A percentile compares a stretch with the other conserved stretches of the same genome.
Evolutionary conservation across 768 basidiomycete genomes (phyloP).

Genomic region (Rhodotorula toruloides): DNA sequence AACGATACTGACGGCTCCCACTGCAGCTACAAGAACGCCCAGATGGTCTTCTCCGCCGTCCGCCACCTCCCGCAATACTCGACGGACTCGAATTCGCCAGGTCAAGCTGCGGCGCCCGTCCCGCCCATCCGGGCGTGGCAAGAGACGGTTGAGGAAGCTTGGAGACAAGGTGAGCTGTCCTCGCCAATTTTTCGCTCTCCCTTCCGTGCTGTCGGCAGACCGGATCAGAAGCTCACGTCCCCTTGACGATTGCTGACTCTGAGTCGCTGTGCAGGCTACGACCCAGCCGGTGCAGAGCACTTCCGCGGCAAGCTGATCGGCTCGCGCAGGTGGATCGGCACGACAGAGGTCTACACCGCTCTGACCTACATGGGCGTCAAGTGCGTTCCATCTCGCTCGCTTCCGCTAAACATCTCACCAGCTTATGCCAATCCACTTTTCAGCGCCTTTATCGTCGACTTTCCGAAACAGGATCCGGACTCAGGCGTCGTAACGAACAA

Average conservation of each 20-base stretch:
- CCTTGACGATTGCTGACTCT: neutral
- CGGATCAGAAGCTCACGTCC: too few relatives aligned
- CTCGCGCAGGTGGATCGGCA: conserved; percentile 40
- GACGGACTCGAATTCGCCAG: neutral
- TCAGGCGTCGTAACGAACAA: conserved; percentile 25
- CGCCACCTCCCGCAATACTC: conserved; percentile 21
- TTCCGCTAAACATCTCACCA: neutral
- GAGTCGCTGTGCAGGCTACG: conserved; percentile 25
- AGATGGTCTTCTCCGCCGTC: conserved; percentile 38
- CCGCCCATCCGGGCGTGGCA: conserved; percentile 39
- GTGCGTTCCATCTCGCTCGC: conserved; percentile 1
- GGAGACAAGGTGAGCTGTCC: conserved; percentile 21
- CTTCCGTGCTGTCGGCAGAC: neutral
- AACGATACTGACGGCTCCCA: neutral
- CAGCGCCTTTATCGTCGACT: conserved; percentile 38
- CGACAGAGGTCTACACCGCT: conserved; percentile 40
- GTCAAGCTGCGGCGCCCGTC: conserved; percentile 6
- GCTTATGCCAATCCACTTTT: too few relatives aligned
- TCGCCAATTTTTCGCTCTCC: neutral
- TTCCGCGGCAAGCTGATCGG: conserved; percentile 33
- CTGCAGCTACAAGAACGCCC: conserved; percentile 36
- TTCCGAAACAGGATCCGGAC: conserved; percentile 26
- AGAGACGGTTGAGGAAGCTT: conserved; percentile 34
- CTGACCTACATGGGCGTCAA: conserved; percentile 36
- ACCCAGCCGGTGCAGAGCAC: conserved; percentile 34